Conservation (phyloP, 163 green algal species). For the Scenedesmus sp. region DNA sequence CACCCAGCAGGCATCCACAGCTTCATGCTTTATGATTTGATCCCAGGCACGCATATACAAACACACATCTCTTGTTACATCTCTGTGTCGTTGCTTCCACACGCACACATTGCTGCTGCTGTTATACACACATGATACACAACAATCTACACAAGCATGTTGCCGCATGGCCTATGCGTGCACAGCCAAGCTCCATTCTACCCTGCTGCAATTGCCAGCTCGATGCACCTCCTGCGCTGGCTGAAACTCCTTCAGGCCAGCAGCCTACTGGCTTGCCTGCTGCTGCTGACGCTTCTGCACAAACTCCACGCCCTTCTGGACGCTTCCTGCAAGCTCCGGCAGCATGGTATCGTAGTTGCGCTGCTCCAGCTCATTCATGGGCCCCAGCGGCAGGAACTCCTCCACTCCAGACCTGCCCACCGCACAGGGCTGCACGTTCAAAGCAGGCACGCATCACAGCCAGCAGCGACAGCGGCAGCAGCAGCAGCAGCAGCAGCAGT, state of each 20-base stretch:
- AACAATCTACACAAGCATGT: neutral
- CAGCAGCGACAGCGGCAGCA: neutral
- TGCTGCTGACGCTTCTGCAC: constrained; percentile 55
- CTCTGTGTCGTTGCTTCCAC: neutral
- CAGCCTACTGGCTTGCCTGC: neutral
- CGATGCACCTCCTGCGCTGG: neutral
- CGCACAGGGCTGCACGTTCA: constrained; percentile 51
- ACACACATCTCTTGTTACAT: neutral
- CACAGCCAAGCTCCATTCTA: neutral
- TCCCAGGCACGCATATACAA: neutral
- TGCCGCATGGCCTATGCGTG: neutral
- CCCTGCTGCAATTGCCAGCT: too few species aligned
- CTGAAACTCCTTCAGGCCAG: neutral
- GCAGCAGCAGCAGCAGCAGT: neutral
- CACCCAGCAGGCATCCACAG: neutral
- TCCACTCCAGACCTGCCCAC: constrained; percentile 78
- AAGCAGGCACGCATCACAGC: neutral
- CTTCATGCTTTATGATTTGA: too few species aligned
- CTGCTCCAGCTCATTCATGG: constrained; percentile 84
- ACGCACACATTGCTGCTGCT: neutral
- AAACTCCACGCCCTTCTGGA: constrained; percentile 97
- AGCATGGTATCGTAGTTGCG: constrained; percentile 83
- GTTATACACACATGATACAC: neutral
- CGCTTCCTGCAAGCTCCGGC: constrained; percentile 86
- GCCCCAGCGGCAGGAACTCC: constrained; percentile 86